Evolutionary conservation across 1,284 basidiomycete species (phyloP), one percentile per base, ranked within the genome.

Genomic region (Sporisorium reilianum): DNA sequence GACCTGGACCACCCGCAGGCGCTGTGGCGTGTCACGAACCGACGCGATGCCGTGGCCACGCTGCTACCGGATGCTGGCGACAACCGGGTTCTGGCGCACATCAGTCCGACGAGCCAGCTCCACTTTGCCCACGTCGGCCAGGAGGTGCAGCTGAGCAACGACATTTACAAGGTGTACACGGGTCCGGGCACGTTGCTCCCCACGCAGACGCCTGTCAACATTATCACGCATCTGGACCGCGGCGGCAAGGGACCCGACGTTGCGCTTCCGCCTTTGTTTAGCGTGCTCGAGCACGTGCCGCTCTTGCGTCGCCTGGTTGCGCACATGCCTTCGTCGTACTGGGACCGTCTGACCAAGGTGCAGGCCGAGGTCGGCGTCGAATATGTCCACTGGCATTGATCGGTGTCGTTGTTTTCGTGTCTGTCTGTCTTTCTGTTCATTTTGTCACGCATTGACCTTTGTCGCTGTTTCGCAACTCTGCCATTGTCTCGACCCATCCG

Each of bases 91-190:
- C 62, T 64, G 18, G 34, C 23, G 36, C 66, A 74, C 60, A 69
- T 72, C 46, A 67, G 64, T 34, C 63, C 75, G 2, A 53, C 55
- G 16, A 75, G 65, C 38, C 75, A 77, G 63, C 65, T 77, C 22
- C 67, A 77, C 60, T 77, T 74, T 61, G 66, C 75, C 2, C 75
- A 77, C 51, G 40, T 77, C 28, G 75, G 75, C 18, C 66, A 74
- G 50, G 71, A 77, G 52, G 42, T 77, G 12, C 69, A 77, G 55
- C 51, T 77, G 14, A 41, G 23, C 48, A 60, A 62, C 49, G 26
- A 71, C 28, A 20, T 58, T 18, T 45, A 41, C 38, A 65, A 57
- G 45, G 64, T 72, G 50, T 66, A 56, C 48, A 63, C 69, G 7
- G 75, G 75, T 23, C 75, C 75, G 0, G 75, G 75, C 30, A 77